Conservation (phyloP, 2,329 filamentous ascomycete genomes). For the Curvularia lunata region DNA sequence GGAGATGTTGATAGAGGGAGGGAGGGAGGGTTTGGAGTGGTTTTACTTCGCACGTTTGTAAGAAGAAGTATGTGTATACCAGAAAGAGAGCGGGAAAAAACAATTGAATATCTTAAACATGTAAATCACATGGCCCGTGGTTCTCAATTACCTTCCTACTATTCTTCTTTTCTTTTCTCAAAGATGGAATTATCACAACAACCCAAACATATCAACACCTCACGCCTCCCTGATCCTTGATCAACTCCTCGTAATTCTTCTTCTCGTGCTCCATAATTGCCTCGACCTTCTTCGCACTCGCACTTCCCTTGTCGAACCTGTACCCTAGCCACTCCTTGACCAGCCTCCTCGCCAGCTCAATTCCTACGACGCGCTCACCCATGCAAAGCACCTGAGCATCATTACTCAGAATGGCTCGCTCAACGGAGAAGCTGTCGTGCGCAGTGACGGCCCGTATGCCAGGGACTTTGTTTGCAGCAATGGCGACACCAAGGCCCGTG, state of each 20-base stretch:
- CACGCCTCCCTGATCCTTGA: constrained; percentile 17
- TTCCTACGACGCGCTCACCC: constrained; percentile 80
- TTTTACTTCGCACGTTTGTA: too few relatives aligned
- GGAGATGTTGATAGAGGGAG: neutral
- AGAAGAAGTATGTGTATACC: too few relatives aligned
- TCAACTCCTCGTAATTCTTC: constrained; percentile 41
- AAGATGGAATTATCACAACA: neutral
- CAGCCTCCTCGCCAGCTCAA: constrained; percentile 79
- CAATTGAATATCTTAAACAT: too few relatives aligned
- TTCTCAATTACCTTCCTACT: too few relatives aligned
- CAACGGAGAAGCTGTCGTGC: constrained; percentile 84
- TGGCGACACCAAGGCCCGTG: constrained; percentile 85
- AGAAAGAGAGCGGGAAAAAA: too few relatives aligned
- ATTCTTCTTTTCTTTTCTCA: too few relatives aligned
- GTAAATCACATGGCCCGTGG: too few relatives aligned
- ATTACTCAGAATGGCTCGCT: constrained; percentile 80
- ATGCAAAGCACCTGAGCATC: constrained; percentile 87
- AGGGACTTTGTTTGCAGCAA: constrained; percentile 85
- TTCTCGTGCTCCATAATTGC: constrained; percentile 58
- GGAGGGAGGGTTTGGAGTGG: neutral
- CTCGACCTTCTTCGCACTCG: constrained; percentile 63
- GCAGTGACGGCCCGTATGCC: constrained; percentile 87
- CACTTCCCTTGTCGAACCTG: constrained; percentile 72
- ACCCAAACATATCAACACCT: neutral
- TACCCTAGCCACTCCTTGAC: constrained; percentile 86